Conservation (phyloP, 1,284 basidiomycete genomes). For the Pyrrhoderma lamaoense region DNA sequence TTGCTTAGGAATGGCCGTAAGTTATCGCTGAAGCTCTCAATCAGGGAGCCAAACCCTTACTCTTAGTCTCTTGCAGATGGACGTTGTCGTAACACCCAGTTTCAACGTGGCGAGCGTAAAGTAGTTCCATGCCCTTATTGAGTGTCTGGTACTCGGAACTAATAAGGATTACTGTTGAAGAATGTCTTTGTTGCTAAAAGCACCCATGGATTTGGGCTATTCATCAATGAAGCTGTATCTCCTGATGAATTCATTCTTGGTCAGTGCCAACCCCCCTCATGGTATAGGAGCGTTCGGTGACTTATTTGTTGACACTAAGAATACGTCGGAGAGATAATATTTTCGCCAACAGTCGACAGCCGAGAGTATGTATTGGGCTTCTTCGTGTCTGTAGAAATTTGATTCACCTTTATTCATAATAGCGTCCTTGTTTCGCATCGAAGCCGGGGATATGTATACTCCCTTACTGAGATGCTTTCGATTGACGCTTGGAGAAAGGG, state of each 20-base stretch:
- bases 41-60: background rate
- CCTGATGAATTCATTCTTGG: slow-evolving; percentile 41
- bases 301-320: slow-evolving; percentile 31
- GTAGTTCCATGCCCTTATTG: slow-evolving; percentile 23
- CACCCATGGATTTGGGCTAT: slow-evolving; percentile 37
- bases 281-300: background rate
- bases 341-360: slow-evolving; percentile 30
- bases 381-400: slow-evolving; percentile 2
- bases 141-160: background rate
- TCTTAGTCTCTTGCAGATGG: slow-evolving; percentile 16
- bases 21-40: no score
- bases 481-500: slow-evolving; percentile 48
- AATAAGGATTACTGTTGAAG: background rate
- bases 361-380: slow-evolving; percentile 35
- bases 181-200: slow-evolving; percentile 32
- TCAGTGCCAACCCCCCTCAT: slow-evolving; percentile 22
- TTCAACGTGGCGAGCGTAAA: slow-evolving; percentile 38
- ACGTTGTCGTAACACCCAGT: slow-evolving; percentile 34
- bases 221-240: slow-evolving; percentile 29
- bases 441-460: slow-evolving; percentile 50
- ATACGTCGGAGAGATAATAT: slow-evolving; percentile 52
- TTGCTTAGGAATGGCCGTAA: no score
- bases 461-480: slow-evolving; percentile 34
- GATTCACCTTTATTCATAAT: slow-evolving; percentile 22
- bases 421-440: slow-evolving; percentile 34